phyloP scores from a whole-genome alignment of 306 rosid genomes.

The Medicago lupulina region DNA sequence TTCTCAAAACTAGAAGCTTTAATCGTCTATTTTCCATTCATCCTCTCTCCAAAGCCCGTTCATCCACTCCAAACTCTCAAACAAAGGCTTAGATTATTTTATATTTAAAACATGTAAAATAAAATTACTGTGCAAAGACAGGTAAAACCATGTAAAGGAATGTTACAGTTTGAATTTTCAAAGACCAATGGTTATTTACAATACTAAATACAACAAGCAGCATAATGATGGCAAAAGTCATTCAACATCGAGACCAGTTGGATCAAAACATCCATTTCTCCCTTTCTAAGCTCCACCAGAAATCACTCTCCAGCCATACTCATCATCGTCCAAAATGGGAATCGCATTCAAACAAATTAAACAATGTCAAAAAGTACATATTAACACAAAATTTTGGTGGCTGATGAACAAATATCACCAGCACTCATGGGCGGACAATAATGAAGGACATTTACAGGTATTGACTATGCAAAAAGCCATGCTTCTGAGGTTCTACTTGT shows the following conservation, averaged over 20 bases:
- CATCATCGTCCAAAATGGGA: conserved; percentile 19
- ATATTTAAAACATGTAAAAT: too few species aligned
- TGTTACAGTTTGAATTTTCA: neutral
- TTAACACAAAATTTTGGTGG: conserved; percentile 42
- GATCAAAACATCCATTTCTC: neutral
- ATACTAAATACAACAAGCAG: conserved; percentile 40
- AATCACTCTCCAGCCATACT: conserved; percentile 19
- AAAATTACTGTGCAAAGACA: conserved; percentile 26
- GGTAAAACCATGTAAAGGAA: neutral
- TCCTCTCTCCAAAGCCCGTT: too few species aligned
- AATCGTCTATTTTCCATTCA: too few species aligned
- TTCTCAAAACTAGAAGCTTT: too few species aligned
- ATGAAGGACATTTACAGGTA: conserved; percentile 35
- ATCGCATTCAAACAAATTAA: neutral
- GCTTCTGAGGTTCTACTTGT: conserved; percentile 37
- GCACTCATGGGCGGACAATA: conserved; percentile 38
- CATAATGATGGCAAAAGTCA: conserved; percentile 24
- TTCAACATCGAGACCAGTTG: conserved; percentile 1
- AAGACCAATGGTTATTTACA: conserved; percentile 37
- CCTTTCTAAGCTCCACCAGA: conserved; percentile 10
- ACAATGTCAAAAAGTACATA: conserved; percentile 38
- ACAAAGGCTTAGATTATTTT: too few species aligned
- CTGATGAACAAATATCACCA: conserved; percentile 43
- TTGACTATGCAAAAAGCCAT: conserved; percentile 27
- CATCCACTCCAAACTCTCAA: too few species aligned